phyloP scores from a whole-genome alignment of 805 yeast species.

The Candida tammaniensis region DNA sequence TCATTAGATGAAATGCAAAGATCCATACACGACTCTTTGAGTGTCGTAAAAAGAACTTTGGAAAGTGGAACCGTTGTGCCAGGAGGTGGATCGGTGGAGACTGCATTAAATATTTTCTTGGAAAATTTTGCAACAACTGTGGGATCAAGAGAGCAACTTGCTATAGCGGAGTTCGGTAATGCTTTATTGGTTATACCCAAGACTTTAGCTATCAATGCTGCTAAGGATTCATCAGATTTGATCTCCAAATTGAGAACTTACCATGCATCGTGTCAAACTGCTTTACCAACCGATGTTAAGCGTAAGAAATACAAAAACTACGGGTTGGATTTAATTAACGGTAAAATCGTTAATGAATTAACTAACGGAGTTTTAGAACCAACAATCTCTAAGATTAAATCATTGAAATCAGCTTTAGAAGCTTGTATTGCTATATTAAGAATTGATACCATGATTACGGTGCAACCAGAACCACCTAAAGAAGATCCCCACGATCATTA shows the following conservation, averaged over 20 bases:
- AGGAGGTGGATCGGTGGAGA: constrained; percentile 99
- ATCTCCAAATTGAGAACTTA: constrained; percentile 94
- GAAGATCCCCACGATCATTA: constrained; percentile 90
- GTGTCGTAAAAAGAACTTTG: constrained; percentile 92
- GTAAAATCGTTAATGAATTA: constrained; percentile 86
- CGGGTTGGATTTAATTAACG: constrained; percentile 88
- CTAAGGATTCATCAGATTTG: constrained; percentile 92
- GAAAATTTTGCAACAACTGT: constrained; percentile 98
- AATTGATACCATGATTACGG: constrained; percentile 97
- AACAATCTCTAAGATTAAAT: constrained; percentile 85
- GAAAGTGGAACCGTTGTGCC: constrained; percentile 95
- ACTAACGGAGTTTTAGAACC: constrained; percentile 92
- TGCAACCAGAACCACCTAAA: constrained; percentile 90
- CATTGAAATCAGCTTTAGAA: constrained; percentile 93
- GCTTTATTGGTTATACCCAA: constrained; percentile 91
- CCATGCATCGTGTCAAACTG: constrained; percentile 91
- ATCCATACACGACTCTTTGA: constrained; percentile 89
- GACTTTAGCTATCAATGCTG: constrained; percentile 95
- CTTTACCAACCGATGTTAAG: constrained; percentile 78
- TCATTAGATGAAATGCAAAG: constrained; percentile 98
- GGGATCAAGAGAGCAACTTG: constrained; percentile 95
- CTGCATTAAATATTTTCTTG: constrained; percentile 89
- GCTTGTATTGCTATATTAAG: constrained; percentile 97
- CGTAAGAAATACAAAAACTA: constrained; percentile 84
- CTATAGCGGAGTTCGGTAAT: constrained; percentile 95